Evolutionary conservation across 495 filamentous ascomycete genomes (phyloP).

Genomic region (Astrocystis sublimbata): DNA sequence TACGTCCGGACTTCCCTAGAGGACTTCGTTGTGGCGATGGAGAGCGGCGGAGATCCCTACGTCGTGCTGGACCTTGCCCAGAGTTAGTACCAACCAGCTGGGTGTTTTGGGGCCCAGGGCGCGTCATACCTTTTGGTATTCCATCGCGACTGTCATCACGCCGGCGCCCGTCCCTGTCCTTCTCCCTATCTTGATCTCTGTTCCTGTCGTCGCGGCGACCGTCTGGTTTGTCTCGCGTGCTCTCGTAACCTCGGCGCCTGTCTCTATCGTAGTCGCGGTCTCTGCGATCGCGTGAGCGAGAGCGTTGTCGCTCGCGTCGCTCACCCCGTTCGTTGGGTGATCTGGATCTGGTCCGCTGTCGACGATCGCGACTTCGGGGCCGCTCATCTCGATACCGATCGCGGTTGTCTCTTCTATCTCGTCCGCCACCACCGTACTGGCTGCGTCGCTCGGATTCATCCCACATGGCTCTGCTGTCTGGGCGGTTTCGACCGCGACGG

Average conservation of each 20-base stretch:
- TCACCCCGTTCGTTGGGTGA: slow-evolving; percentile 34
- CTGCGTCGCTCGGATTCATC: slow-evolving; percentile 40
- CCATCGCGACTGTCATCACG: slow-evolving; percentile 50
- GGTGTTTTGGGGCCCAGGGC: neutral
- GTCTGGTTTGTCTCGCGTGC: slow-evolving; percentile 22
- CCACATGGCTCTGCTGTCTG: slow-evolving; percentile 48
- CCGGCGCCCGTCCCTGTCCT: slow-evolving; percentile 32
- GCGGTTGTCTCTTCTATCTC: slow-evolving; percentile 37
- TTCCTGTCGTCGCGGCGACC: slow-evolving; percentile 31
- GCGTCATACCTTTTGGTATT: slow-evolving; percentile 13
- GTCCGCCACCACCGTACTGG: slow-evolving; percentile 28
- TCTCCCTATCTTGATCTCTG: slow-evolving; percentile 43
- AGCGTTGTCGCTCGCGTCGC: slow-evolving; percentile 35
- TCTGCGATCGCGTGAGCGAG: slow-evolving; percentile 38
- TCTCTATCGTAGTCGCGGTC: slow-evolving; percentile 26
- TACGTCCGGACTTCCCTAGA: slow-evolving; percentile 18
- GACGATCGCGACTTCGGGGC: slow-evolving; percentile 34
- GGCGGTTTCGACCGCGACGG: slow-evolving; percentile 35
- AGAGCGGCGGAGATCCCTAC: slow-evolving; percentile 22
- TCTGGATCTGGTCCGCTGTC: slow-evolving; percentile 40
- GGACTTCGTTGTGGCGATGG: slow-evolving; percentile 23
- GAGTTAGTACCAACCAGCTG: slow-evolving; percentile 18
- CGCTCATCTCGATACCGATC: slow-evolving; percentile 34
- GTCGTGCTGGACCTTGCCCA: slow-evolving; percentile 15
- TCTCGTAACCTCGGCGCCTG: slow-evolving; percentile 26